Evolutionary conservation across 1,284 basidiomycete species (phyloP), one percentile per base, ranked within the genome.

Genomic region (Takashimella koratensis): DNA sequence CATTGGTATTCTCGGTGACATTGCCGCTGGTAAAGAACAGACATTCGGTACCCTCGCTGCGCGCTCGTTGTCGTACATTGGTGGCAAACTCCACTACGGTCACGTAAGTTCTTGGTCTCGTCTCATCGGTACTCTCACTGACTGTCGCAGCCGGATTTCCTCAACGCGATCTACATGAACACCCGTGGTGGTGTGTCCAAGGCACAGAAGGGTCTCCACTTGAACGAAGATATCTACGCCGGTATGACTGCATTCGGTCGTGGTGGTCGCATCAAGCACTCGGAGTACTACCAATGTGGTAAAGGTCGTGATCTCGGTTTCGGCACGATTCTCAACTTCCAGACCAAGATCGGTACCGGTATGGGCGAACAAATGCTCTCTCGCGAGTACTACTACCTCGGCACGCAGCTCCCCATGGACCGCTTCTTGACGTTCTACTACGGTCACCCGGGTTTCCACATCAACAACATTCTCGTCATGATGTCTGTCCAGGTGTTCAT

Each of bases 311-410:
- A 98, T 80, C 86, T 98, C 57, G 96, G 96, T 42, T 98, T 98
- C 76, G 95, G 95, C 45, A 98, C 95, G 25, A 98, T 98, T 73
- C 78, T 98, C 66, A 98, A 98, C 77, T 98, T 98, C 86, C 90
- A 93, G 81, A 98, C 95, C 59, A 98, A 98, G 84, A 93, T 98
- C 62, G 95, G 96, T 27, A 98, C 94, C 44, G 96, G 96, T 78
- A 98, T 98, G 95, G 96, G 95, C 52, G 96, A 98, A 76, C 95
- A 98, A 77, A 94, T 98, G 90, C 84, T 98, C 63, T 96, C 91
- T 78, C 85, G 95, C 66, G 95, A 98, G 79, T 98, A 98, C 79
- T 98, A 98, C 78, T 98, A 98, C 76, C 79, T 98, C 62, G 96
- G 95, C 49, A 98, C 96, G n/a, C 95, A 98, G 75, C 83, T 98